Base-by-base conservation (phyloP, 768 basidiomycete genomes). In the Pisolithus microcarpus region DNA sequence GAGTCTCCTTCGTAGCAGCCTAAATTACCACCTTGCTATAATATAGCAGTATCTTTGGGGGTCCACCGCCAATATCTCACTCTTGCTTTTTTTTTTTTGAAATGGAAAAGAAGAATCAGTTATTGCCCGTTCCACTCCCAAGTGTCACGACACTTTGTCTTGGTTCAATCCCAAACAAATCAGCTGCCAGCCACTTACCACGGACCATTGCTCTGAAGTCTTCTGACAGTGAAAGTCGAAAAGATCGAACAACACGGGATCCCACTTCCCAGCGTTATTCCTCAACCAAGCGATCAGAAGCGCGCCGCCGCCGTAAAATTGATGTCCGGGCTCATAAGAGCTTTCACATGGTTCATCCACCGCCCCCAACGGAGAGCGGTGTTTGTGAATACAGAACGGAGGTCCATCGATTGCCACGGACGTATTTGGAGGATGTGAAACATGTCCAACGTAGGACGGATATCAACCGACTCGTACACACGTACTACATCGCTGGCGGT, bases 361-460 rank as follows among this genome's bases (percentile, higher is more conserved):
- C 65, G 68, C 43, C 72, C 70, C 72, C 74, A 7, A 59, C 67
- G 21, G 67, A 69, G 24, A 71, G 70, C 52, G 57, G 64, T 37
- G 38, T 66, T 18, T 57, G 67, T 18, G 61, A 62, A 19, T 50
- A 59, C 40, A 61, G 63, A 31, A 63, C 65, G 36, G 63, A 63
- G 38, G 61, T 74, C 37, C 68, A 72, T 53, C 66, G n/a, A n/a
- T n/a, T 74, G 16, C 73, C 74, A 1, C 66, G 71, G 31, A 66
- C 70, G 9, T 75, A 73, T 56, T 64, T 69, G 39, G 62, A 63
- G 55, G 71, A 74, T 49, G 58, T 70, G 18, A 59, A 62, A 34
- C 58, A 48, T 3, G 61, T 72, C 2, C 56, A 58, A 28, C 49
- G 61, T 1, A 71, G 68, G 28, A 60, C 58, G 18, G 71, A 73